phyloP scores from a whole-genome alignment of 192 early-diverging fungal genomes.

The Umbelopsis sp. region DNA sequence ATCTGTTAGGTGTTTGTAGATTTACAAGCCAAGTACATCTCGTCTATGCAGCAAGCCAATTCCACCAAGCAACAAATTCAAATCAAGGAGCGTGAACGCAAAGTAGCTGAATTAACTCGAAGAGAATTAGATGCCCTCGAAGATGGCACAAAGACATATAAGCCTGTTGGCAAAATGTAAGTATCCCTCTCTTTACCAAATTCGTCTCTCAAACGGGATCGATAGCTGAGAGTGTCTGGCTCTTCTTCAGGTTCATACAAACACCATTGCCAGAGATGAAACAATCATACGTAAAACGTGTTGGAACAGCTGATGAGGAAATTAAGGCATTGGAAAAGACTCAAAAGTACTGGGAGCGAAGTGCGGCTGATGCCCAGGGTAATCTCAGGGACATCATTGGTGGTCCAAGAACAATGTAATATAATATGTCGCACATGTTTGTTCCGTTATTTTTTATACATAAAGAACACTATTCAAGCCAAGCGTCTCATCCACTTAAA shows the following conservation, averaged over 20 bases:
- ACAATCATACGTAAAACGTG: conserved; percentile 23
- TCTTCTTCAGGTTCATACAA: conserved; percentile 36
- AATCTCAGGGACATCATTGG: conserved; percentile 42
- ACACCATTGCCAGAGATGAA: conserved; percentile 36
- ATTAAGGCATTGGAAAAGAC: conserved; percentile 41
- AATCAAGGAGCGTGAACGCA: conserved; percentile 64
- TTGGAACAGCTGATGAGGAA: conserved; percentile 26
- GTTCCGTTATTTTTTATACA: too few relatives aligned
- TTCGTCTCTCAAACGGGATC: not conserved
- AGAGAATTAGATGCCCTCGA: conserved; percentile 62
- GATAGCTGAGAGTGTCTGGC: not conserved
- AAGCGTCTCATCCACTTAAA: too few relatives aligned
- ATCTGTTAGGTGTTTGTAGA: conserved; percentile 57
- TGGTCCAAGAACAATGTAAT: conserved; percentile 31
- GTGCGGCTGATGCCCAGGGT: conserved; percentile 37
- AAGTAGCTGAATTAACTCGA: conserved; percentile 67
- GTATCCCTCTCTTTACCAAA: not conserved
- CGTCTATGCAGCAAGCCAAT: conserved; percentile 60
- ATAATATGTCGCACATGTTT: too few relatives aligned
- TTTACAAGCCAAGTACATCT: conserved; percentile 64
- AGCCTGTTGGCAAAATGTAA: conserved; percentile 77
- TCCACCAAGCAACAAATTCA: conserved; percentile 64
- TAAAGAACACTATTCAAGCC: too few relatives aligned
- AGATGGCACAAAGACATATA: conserved; percentile 60
- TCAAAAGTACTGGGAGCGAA: conserved; percentile 45